A percentile compares a stretch with the other conserved stretches of the same genome.
Evolutionary conservation across 2,329 filamentous ascomycete species (phyloP).

Genomic region (Clarireedia monteithiana): DNA sequence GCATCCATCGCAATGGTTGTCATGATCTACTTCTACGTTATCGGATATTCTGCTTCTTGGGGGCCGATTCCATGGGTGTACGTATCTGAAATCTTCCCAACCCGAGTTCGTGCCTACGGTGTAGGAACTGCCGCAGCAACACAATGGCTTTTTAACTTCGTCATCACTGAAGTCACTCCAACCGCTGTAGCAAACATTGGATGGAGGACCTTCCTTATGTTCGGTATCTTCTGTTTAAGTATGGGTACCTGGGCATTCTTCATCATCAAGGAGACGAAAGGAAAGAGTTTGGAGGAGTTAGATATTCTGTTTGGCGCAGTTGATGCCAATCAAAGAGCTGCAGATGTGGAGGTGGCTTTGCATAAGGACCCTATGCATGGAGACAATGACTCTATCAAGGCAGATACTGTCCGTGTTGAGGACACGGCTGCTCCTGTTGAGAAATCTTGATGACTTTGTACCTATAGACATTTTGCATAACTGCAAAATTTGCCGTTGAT

Average conservation of each 20-base stretch:
- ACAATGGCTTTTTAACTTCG: slow-evolving; percentile 62
- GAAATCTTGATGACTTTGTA: neutral
- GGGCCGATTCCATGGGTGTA: slow-evolving; percentile 47
- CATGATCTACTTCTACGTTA: slow-evolving; percentile 25
- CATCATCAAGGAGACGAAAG: slow-evolving; percentile 61
- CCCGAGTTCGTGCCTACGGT: slow-evolving; percentile 40
- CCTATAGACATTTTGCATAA: neutral
- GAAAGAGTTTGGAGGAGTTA: slow-evolving; percentile 54
- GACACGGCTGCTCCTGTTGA: neutral
- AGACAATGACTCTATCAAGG: neutral
- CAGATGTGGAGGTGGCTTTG: slow-evolving; percentile 11
- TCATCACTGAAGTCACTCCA: slow-evolving; percentile 40
- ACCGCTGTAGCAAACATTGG: slow-evolving; percentile 41
- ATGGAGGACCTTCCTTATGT: slow-evolving; percentile 40
- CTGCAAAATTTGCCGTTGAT: neutral
- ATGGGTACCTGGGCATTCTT: slow-evolving; percentile 39
- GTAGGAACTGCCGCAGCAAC: slow-evolving; percentile 59
- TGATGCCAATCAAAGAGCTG: slow-evolving; percentile 5
- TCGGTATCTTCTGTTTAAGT: slow-evolving; percentile 37
- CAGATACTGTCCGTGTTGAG: neutral
- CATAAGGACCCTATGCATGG: slow-evolving; percentile 10
- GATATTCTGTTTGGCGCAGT: slow-evolving; percentile 22
- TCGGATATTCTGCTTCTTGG: slow-evolving; percentile 43
- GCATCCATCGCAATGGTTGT: slow-evolving; percentile 20
- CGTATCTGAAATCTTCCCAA: slow-evolving; percentile 44